Evolutionary conservation across 2,329 filamentous ascomycete genomes (phyloP), one percentile per base, ranked within the genome.

Genomic region (Fonsecaea erecta): DNA sequence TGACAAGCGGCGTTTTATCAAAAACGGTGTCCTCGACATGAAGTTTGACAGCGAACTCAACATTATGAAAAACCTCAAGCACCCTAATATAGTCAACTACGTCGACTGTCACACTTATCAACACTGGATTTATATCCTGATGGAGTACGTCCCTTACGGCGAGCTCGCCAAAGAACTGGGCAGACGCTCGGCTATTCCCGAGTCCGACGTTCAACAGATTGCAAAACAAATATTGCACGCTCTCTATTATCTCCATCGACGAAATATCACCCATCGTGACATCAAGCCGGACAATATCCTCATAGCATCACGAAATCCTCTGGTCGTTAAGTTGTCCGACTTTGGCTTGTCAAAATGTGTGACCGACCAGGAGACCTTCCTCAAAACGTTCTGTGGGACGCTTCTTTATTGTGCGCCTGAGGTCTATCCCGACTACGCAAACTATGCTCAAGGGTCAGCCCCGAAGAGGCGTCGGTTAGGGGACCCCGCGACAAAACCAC

Each of bases 271-370:
- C 0, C 95, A 99, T 78, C 90, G 95, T n/a, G 95, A 99, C 77
- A 93, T 99, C 74, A 99, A 99, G 75, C 95, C 95, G 0, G 95
- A 99, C 81, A 99, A 99, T 74, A 97, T 99, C 66, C 83, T 99
- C 46, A 91, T 98, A 70, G 83, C 88, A 11, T 89, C 87, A 0
- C 76, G 86, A 9, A 82, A 89, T 5, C 93, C 93, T 0, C 86
- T 97, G 55, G 83, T 86, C 14, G 90, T 98, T 72, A 98, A 99
- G 77, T 82, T 99, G 14, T 97, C 95, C 0, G 95, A 99, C 75
- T 99, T 99, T 80, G 95, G 95, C 2, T 80, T 99, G 3, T 98
- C 95, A 1, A 99, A 99, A 76, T 93, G 96, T 76, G 89, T 97
- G 52, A 90, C 93, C 67, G 92, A 92, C 70, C 88, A 93, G 67